A percentile compares a stretch with the other conserved stretches of the same genome.
Evolutionary conservation across 495 filamentous ascomycete species (phyloP).

Genomic region (Neurospora discreta): DNA sequence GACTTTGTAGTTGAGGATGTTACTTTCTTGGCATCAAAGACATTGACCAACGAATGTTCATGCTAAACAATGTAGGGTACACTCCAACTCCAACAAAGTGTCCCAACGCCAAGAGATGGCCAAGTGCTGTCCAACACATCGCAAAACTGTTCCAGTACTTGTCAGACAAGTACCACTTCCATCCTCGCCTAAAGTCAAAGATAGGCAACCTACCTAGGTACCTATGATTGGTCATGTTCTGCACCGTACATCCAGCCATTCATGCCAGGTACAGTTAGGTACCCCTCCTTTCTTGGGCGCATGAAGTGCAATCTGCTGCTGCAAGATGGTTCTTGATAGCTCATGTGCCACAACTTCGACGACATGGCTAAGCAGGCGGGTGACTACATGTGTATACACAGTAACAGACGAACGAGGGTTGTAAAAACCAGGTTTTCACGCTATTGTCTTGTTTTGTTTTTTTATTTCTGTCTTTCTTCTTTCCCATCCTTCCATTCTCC

Average conservation of each 20-base stretch:
- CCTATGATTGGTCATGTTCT: not conserved
- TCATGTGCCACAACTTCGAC: not conserved
- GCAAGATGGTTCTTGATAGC: not conserved
- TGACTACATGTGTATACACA: not conserved
- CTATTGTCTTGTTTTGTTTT: not conserved
- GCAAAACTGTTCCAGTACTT: constrained; percentile 12
- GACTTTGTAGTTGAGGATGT: not conserved
- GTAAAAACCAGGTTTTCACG: not conserved
- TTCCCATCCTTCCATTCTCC: not conserved
- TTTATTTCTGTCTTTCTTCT: not conserved
- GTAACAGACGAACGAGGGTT: not conserved
- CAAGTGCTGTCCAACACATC: constrained; percentile 5
- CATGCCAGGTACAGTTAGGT: not conserved
- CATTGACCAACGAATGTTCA: not conserved
- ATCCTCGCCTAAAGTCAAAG: not conserved
- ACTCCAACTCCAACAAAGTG: not conserved
- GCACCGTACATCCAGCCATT: not conserved
- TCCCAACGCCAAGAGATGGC: not conserved
- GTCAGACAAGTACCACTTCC: too few species aligned
- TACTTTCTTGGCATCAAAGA: too few species aligned
- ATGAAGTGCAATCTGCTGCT: not conserved
- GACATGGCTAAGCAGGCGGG: not conserved
- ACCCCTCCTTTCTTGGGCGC: not conserved
- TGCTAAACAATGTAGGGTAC: not conserved
- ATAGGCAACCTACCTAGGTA: too few species aligned